These are phyloP conservation scores for Wickerhamomyces mucosus DNA, from an alignment of 805 yeast genomes.

Conservation along the genomic window DNA sequence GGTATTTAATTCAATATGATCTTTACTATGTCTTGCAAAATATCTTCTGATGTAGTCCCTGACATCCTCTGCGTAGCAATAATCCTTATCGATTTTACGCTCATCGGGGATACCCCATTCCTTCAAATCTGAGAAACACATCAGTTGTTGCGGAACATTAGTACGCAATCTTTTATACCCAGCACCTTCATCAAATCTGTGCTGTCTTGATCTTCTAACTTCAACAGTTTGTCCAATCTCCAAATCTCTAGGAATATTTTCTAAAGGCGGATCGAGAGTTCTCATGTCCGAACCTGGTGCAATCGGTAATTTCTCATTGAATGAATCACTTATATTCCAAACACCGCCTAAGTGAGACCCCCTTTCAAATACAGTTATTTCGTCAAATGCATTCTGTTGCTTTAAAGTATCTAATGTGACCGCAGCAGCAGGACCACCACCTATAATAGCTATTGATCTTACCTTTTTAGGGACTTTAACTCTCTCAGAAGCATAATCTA, in stretches of 20 bases:
- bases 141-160: constrained; percentile 29
- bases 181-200: constrained; percentile 17
- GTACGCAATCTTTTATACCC: constrained; percentile 20
- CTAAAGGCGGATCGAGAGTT: constrained; percentile 16
- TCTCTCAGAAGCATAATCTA: no score
- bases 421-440: constrained; percentile 36
- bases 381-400: constrained; percentile 21
- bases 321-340: constrained; percentile 25
- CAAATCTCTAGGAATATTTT: neutral
- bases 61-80: constrained; percentile 1
- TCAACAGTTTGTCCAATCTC: neutral
- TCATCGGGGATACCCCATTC: constrained; percentile 20
- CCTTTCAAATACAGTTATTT: constrained; percentile 27
- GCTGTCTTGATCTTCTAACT: neutral
- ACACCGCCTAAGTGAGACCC: constrained; percentile 28
- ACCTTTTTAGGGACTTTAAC: constrained; percentile 1
- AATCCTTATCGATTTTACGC: constrained; percentile 21
- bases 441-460: constrained; percentile 28
- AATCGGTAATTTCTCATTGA: constrained; percentile 3
- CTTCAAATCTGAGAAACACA: constrained; percentile 29
- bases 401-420: constrained; percentile 27
- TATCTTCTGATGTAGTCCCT: constrained; percentile 38
- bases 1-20: constrained; percentile 19
- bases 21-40: constrained; percentile 16
- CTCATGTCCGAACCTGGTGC: constrained; percentile 12